Evolutionary conservation across 352 stramenopile species (phyloP).

Genomic region (Globisporangium middletonii): DNA sequence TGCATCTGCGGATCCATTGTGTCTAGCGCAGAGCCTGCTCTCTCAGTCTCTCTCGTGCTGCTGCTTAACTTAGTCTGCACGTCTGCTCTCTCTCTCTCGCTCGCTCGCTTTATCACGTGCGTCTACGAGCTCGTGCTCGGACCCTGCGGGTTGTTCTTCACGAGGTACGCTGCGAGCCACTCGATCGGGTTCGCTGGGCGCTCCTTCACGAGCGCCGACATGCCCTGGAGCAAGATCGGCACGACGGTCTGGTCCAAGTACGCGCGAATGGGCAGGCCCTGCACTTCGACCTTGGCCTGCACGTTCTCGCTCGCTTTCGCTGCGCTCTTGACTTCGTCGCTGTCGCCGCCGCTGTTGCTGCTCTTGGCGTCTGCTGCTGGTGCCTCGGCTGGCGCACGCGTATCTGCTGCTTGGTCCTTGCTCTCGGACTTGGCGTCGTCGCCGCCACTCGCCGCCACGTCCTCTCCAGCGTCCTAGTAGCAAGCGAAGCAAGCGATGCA

Average conservation of each 20-base stretch:
- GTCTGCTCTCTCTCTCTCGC: neutral
- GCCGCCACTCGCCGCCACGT: neutral
- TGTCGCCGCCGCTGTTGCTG: neutral
- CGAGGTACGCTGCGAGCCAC: conserved; percentile 94
- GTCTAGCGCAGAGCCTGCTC: too few species aligned
- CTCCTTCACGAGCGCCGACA: conserved; percentile 97
- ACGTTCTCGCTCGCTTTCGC: conserved; percentile 68
- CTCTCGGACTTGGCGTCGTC: neutral
- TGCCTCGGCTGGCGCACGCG: neutral
- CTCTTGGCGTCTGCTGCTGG: neutral
- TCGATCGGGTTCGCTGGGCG: conserved; percentile 95
- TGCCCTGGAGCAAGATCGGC: conserved; percentile 97
- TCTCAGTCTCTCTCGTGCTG: neutral
- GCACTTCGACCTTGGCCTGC: conserved; percentile 89
- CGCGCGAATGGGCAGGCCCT: conserved; percentile 93
- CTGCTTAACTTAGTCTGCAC: neutral
- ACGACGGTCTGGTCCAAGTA: conserved; percentile 99
- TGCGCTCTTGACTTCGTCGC: conserved; percentile 34
- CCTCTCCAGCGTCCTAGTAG: neutral
- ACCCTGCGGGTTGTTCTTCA: conserved; percentile 95
- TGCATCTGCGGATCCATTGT: too few species aligned
- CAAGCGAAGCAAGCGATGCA: neutral
- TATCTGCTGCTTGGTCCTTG: neutral
- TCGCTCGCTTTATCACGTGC: neutral
- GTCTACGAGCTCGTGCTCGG: conserved; percentile 30